Conservation (phyloP, 192 early-diverging fungal genomes). For the Neocallimastix lanati region DNA sequence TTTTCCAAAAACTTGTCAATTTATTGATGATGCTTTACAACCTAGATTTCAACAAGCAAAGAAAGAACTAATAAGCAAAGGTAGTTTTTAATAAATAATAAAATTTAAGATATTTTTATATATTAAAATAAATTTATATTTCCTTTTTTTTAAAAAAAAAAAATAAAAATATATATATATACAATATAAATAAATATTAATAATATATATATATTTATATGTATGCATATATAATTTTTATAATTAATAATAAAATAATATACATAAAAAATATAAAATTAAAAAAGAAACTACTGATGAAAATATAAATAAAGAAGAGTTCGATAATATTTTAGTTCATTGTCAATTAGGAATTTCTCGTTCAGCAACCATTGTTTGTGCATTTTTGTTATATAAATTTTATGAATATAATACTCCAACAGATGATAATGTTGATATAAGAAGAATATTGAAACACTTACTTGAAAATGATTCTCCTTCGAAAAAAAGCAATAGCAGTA, state of each 20-base stretch:
- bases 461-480: background rate
- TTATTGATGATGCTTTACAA: background rate
- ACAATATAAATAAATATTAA: too few species aligned
- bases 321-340: background rate
- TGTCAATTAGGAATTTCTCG: background rate
- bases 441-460: background rate
- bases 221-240: too few species aligned
- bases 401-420: background rate
- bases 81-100: too few species aligned
- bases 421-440: background rate
- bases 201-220: too few species aligned
- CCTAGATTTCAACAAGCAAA: background rate
- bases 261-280: too few species aligned
- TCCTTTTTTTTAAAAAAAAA: too few species aligned
- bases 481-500: too few species aligned
- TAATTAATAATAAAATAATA: too few species aligned
- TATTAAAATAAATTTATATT: too few species aligned
- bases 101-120: too few species aligned
- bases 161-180: too few species aligned
- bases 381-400: background rate
- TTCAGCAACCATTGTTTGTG: background rate
- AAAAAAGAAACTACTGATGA: background rate
- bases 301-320: background rate
- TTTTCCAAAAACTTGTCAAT: background rate
- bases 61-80: background rate